Conservation (phyloP, 2,329 filamentous ascomycete species). For the Colletotrichum theobromicola region DNA sequence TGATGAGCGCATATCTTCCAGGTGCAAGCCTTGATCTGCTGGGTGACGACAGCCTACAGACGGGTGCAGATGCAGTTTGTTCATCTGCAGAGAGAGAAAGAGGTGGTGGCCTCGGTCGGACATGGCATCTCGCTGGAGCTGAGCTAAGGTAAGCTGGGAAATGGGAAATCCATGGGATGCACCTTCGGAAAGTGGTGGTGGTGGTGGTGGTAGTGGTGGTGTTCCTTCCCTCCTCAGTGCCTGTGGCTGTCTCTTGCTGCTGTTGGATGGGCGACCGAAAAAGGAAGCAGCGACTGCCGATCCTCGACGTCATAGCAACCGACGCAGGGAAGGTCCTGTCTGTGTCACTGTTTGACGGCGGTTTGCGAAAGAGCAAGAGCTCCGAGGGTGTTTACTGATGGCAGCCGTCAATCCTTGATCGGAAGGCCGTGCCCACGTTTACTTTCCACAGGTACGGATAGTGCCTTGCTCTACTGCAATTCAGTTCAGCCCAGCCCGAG, state of each 20-base stretch:
- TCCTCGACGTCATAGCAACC: constrained; percentile 10
- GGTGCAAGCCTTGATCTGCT: not conserved
- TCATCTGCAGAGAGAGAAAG: not conserved
- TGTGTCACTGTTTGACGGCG: constrained; percentile 13
- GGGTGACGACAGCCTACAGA: not conserved
- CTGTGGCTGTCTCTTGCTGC: not conserved
- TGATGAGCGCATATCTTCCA: not conserved
- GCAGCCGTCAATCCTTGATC: not conserved
- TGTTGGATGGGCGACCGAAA: not conserved
- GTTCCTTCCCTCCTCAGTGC: not conserved
- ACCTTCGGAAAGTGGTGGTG: not conserved
- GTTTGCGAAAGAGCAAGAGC: not conserved
- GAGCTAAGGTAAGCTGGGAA: not conserved
- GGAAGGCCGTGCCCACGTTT: not conserved
- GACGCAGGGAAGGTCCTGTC: not conserved
- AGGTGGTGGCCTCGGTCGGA: not conserved
- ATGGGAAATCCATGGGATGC: not conserved
- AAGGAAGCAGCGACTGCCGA: not conserved
- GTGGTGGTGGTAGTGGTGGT: not conserved
- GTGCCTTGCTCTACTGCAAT: no score
- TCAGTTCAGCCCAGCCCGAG: not conserved
- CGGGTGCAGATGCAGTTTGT: not conserved
- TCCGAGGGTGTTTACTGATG: not conserved
- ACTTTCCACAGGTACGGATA: no score
- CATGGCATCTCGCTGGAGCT: not conserved